phyloP scores from a whole-genome alignment of 2,329 filamentous ascomycete species.

The Scedosporium boydii region DNA sequence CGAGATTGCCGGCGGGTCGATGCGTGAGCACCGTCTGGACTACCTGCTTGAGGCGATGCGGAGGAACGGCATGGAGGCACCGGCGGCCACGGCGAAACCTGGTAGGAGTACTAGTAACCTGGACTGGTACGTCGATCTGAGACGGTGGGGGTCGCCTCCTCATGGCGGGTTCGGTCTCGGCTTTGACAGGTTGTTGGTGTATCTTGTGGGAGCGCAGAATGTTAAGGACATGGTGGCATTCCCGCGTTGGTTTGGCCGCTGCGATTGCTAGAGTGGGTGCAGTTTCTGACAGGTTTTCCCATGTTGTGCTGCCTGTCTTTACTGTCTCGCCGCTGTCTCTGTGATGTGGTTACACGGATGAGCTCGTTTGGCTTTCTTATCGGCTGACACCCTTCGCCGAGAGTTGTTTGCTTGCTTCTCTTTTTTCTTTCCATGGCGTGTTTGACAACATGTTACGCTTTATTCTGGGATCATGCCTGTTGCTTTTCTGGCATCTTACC shows the following conservation, averaged over 20 bases:
- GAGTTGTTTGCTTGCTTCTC: too few species aligned
- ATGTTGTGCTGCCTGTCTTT: too few species aligned
- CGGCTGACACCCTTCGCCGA: too few species aligned
- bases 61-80: conserved; percentile 49
- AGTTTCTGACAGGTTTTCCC: too few species aligned
- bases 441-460: too few species aligned
- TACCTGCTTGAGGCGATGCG: conserved; percentile 63
- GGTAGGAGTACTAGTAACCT: conserved; percentile 27
- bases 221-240: conserved; percentile 82
- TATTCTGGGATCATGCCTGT: too few species aligned
- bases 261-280: conserved; percentile 37
- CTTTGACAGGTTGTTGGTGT: conserved; percentile 78
- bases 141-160: conserved; percentile 82
- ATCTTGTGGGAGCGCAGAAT: conserved; percentile 71
- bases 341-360: too few species aligned
- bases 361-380: too few species aligned
- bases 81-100: not conserved
- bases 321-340: too few species aligned
- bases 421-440: too few species aligned
- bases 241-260: conserved; percentile 61
- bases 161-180: conserved; percentile 88
- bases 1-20: conserved; percentile 79
- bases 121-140: conserved; percentile 81
- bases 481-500: too few species aligned
- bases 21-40: conserved; percentile 72